Conservation (phyloP, 257 asterid species). For the Jaltomata sinuosa region DNA sequence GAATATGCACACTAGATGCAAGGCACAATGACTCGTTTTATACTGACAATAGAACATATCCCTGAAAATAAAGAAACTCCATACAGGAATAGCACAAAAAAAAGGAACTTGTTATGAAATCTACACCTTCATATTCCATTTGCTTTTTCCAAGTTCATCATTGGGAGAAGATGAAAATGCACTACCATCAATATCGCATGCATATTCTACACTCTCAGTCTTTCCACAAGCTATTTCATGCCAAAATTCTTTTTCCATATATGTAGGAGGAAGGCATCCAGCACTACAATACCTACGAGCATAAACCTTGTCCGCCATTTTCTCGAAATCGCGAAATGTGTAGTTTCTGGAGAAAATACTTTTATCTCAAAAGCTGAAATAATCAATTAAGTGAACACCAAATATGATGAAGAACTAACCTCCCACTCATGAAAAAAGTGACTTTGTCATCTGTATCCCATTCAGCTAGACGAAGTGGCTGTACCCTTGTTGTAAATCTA, state of each 20-base stretch:
- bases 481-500: constrained; percentile 94
- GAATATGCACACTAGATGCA: background rate
- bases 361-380: background rate
- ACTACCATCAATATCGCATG: constrained; percentile 99
- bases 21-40: background rate
- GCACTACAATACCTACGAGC: constrained; percentile 85
- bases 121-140: constrained; percentile 96
- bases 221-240: constrained; percentile 91
- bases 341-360: constrained; percentile 54
- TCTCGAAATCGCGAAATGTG: constrained; percentile 95
- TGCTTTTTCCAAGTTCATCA: constrained; percentile 87
- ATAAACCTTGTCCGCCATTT: constrained; percentile 96
- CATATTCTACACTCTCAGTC: constrained; percentile 98
- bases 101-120: constrained; percentile 12
- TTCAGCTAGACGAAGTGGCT: constrained; percentile 94
- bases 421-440: constrained; percentile 94
- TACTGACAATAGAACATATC: background rate
- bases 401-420: constrained; percentile 32
- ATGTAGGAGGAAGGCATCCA: constrained; percentile 87
- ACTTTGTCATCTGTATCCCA: constrained; percentile 88
- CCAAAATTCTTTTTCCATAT: constrained; percentile 98
- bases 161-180: constrained; percentile 89
- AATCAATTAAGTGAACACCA: background rate
- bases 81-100: background rate
- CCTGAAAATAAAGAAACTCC: background rate